phyloP scores from a whole-genome alignment of 2,329 filamentous ascomycete species.

The Pseudogymnoascus sp. region DNA sequence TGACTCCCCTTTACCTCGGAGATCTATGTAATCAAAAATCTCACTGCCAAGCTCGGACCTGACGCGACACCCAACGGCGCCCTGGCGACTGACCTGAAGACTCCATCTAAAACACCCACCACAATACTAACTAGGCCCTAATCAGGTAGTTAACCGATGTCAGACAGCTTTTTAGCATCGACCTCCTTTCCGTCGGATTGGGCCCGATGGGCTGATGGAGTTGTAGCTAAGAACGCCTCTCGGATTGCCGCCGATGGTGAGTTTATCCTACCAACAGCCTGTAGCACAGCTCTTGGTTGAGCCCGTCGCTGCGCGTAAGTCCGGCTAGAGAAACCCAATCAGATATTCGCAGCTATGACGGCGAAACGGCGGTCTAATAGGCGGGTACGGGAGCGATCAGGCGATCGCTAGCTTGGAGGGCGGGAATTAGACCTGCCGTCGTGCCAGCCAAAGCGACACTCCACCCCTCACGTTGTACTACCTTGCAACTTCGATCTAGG shows the following conservation, averaged over 20 bases:
- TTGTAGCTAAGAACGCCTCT: neutral
- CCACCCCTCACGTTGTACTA: neutral
- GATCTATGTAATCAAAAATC: neutral
- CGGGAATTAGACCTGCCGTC: neutral
- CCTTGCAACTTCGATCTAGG: neutral
- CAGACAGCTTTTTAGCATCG: neutral
- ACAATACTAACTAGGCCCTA: neutral
- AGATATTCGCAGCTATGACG: neutral
- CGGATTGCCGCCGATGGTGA: neutral
- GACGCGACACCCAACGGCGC: neutral
- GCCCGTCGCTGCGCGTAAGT: neutral
- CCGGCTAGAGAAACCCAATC: neutral
- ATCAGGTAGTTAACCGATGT: neutral
- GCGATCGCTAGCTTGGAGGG: neutral
- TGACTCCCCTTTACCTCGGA: neutral
- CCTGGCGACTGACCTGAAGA: neutral
- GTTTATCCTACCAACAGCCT: neutral
- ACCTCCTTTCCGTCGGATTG: neutral
- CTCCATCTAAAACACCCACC: neutral
- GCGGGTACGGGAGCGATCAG: slow-evolving; percentile 6
- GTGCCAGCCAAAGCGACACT: neutral
- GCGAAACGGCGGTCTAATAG: neutral
- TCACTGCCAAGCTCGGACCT: neutral
- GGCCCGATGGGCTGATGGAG: neutral
- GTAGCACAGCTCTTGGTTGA: neutral